phyloP scores from a whole-genome alignment of 1,284 basidiomycete species.

The Cutaneotrichosporon dermatis region DNA sequence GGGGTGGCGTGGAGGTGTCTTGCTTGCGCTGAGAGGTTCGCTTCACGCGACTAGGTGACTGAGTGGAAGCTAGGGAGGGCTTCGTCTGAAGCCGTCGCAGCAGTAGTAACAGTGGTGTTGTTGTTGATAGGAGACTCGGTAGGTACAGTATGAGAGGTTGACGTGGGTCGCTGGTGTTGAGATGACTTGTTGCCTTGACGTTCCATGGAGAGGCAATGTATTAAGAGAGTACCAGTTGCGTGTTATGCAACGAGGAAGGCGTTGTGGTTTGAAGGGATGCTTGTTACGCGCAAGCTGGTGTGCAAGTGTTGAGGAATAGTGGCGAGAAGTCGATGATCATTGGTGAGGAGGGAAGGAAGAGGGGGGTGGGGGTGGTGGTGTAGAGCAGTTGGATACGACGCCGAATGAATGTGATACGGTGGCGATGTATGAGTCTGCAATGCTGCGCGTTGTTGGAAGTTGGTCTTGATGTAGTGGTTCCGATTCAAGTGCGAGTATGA shows the following conservation, averaged over 20 bases:
- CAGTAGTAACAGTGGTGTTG: too few species aligned
- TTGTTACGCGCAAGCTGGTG: too few species aligned
- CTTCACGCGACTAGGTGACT: slow-evolving; percentile 7
- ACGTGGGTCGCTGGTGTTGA: neutral
- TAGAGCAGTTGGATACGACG: neutral
- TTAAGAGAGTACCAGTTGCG: too few species aligned
- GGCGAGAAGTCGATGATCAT: neutral
- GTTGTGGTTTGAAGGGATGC: too few species aligned
- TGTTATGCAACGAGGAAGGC: too few species aligned
- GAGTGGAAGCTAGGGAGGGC: neutral
- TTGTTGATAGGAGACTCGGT: neutral
- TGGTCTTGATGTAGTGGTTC: too few species aligned
- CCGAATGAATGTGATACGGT: too few species aligned
- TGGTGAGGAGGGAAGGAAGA: neutral
- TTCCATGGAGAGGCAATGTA: too few species aligned
- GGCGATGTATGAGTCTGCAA: too few species aligned
- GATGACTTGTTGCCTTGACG: too few species aligned
- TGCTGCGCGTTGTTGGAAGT: too few species aligned
- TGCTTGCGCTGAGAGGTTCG: slow-evolving; percentile 1
- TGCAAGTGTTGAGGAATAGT: neutral
- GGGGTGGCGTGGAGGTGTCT: neutral
- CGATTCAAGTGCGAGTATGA: too few species aligned
- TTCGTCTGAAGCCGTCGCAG: neutral
- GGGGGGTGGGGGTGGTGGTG: neutral
- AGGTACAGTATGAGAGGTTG: neutral